Evolutionary conservation across 345 rosid species (phyloP), one percentile per base, ranked within the genome.

Genomic region (Citrus reticulata): DNA sequence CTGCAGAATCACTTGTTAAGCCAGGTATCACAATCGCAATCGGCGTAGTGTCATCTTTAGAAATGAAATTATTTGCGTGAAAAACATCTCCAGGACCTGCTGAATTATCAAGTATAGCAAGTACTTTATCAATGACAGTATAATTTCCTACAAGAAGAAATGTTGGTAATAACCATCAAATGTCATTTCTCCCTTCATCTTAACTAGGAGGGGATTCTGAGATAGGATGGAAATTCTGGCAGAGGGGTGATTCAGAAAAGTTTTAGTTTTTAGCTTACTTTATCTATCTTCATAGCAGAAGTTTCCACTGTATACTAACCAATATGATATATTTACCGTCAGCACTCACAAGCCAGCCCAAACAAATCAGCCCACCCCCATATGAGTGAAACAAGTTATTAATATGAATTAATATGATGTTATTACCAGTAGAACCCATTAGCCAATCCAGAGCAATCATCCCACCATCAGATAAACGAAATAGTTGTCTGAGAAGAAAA

Each of bases 381-480:
- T 84, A 89, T 25, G 9, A 70, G 0, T 70, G 24, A 27, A 51
- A n/a, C 14, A 73, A 73, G 32, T 39, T 35, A 8, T 24, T n/a
- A 17, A 19, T 13, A 74, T 13, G 17, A 6, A 62, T 19, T 62
- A 74, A 29, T 27, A 17, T 29, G 61, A 42, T 73, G 67, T 39
- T 73, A 35, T 65, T 80, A 92, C 97, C 95, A 78, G 86, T 92
- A 71, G 91, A 86, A 63, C 81, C 88, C 70, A 69, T 72, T 37
- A 95, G 80, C 98, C 98, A 93, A 83, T 93, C 98, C 85, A 95
- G 74, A 76, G 95, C 98, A 78, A 95, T 89, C 37, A 91, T 93
- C 81, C 98, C 98, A 40, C 95, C 98, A 86, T 95, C 98, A 78
- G 92, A 85, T 86, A 90, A 78, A 74, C 73, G 85, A 88, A 90